Conservation (phyloP, 2,329 filamentous ascomycete genomes). For the Sarocladium kiliense region DNA sequence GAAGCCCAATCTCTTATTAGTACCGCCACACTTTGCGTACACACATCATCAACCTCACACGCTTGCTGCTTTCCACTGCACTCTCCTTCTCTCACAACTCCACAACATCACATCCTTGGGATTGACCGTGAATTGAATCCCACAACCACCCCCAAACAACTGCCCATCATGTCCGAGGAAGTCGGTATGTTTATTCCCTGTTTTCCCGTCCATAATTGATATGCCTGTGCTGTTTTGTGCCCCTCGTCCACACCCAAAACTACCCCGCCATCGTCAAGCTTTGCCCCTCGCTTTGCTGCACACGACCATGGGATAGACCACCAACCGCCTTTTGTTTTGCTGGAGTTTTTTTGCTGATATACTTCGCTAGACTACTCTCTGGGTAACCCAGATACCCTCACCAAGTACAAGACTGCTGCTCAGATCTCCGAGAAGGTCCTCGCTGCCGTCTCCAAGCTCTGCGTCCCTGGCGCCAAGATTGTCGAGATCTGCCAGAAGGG, state of each 20-base stretch:
- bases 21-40: slow-evolving; percentile 5
- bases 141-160: slow-evolving; percentile 13
- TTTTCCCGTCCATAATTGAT: neutral
- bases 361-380: slow-evolving; percentile 69
- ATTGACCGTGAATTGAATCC: slow-evolving; percentile 7
- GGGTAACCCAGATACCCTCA: slow-evolving; percentile 89
- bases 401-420: slow-evolving; percentile 98
- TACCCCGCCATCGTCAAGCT: slow-evolving; percentile 14
- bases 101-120: slow-evolving; percentile 3
- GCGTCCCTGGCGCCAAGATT: slow-evolving; percentile 85
- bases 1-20: neutral
- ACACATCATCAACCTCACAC: slow-evolving; percentile 8
- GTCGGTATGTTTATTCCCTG: slow-evolving; percentile 30
- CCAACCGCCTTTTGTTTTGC: neutral
- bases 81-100: slow-evolving; percentile 2
- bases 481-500: slow-evolving; percentile 92
- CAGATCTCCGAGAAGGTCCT: slow-evolving; percentile 95
- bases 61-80: neutral
- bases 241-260: slow-evolving; percentile 9
- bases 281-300: slow-evolving; percentile 7
- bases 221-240: slow-evolving; percentile 4
- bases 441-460: slow-evolving; percentile 69
- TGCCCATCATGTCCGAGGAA: slow-evolving; percentile 41
- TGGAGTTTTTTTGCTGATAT: slow-evolving; percentile 1
- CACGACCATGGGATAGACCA: neutral